These are phyloP conservation scores for Ammopiptanthus mongolicus DNA, from an alignment of 306 rosid species.

Conservation along the genomic window DNA sequence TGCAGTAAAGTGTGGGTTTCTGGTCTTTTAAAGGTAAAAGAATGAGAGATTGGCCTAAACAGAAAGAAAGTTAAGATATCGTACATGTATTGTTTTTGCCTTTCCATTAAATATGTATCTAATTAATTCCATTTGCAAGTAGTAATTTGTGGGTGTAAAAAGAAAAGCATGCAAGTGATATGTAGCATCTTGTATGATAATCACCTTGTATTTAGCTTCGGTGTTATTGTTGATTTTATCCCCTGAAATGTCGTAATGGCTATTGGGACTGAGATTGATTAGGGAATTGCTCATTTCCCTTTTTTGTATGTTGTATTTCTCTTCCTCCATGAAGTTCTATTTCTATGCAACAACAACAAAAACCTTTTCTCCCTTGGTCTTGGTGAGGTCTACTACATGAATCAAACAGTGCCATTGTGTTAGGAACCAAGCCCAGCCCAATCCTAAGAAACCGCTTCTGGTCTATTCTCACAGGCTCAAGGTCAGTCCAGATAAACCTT, in stretches of 20 bases:
- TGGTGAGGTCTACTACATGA: background rate
- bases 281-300: background rate
- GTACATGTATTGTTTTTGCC: background rate
- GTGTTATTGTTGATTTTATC: background rate
- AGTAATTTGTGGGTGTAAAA: background rate
- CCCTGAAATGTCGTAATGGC: background rate
- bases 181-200: background rate
- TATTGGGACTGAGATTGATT: background rate
- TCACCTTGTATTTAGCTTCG: background rate
- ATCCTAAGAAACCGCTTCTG: too few relatives aligned
- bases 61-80: background rate
- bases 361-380: background rate
- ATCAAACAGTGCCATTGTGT: background rate
- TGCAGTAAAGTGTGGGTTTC: background rate
- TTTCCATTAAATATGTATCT: background rate
- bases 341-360: background rate
- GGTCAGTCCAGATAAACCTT: too few relatives aligned
- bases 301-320: background rate
- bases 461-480: too few relatives aligned
- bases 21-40: background rate
- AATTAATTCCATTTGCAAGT: background rate
- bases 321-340: background rate
- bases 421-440: too few relatives aligned
- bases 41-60: background rate
- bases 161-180: background rate